phyloP scores from a whole-genome alignment of 116 monocot species.

The Zostera marina region DNA sequence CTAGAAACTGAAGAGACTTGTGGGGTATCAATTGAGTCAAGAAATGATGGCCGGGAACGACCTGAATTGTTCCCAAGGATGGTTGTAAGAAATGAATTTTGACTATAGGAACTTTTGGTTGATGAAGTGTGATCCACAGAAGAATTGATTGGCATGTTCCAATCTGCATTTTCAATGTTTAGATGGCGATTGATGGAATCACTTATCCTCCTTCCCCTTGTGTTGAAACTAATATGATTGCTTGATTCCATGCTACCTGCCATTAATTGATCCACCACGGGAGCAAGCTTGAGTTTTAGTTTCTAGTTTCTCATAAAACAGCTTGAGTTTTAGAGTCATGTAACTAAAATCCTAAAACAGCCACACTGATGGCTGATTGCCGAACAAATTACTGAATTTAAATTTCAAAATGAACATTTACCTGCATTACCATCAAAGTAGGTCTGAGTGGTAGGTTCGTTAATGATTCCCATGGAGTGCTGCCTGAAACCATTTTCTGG shows the following conservation, averaged over 20 bases:
- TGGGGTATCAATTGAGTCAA: constrained; percentile 58
- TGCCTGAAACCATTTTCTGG: no score
- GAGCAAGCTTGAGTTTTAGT: constrained; percentile 8
- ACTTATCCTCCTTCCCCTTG: background rate
- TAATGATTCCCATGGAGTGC: no score
- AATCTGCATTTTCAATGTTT: constrained; percentile 3
- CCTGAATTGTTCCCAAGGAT: constrained; percentile 15
- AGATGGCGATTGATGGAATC: no score
- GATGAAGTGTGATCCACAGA: constrained; percentile 16
- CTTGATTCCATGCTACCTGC: constrained; percentile 12
- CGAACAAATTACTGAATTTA: no score
- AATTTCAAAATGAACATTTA: no score
- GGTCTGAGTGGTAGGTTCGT: no score
- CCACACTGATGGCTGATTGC: no score
- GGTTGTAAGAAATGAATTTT: constrained; percentile 19
- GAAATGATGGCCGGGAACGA: constrained; percentile 54
- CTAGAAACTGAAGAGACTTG: constrained; percentile 28
- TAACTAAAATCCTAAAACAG: background rate
- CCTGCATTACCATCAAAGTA: no score
- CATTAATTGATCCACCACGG: constrained; percentile 8
- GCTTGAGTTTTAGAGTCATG: constrained; percentile 3
- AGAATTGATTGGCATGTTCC: constrained; percentile 21
- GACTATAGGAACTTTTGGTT: constrained; percentile 24
- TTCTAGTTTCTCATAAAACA: background rate
- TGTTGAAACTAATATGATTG: background rate